Conservation (phyloP, 1,139 yeast species). For the Hyphopichia fennica region DNA sequence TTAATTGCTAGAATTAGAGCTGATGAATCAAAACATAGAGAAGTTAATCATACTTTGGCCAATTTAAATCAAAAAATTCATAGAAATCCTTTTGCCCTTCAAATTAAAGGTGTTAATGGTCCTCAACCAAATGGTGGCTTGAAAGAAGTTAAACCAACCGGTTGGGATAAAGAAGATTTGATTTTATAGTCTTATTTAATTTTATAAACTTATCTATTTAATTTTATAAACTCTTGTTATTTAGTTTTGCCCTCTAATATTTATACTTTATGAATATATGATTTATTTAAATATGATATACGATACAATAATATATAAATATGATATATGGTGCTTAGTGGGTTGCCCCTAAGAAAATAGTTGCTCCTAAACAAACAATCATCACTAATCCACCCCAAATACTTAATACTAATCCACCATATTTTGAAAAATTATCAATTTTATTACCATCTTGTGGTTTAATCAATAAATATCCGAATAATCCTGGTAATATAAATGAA, state of each 20-base stretch:
- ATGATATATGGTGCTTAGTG: slow-evolving; percentile 21
- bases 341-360: slow-evolving; percentile 62
- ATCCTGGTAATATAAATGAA: slow-evolving; percentile 88
- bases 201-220: too few relatives aligned
- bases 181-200: not conserved
- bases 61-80: slow-evolving; percentile 55
- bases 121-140: slow-evolving; percentile 62
- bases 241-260: not conserved
- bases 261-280: not conserved
- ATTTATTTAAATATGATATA: not conserved
- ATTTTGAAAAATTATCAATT: slow-evolving; percentile 49
- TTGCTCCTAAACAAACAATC: slow-evolving; percentile 75
- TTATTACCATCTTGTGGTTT: slow-evolving; percentile 39
- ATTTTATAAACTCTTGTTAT: too few relatives aligned
- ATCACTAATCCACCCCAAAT: slow-evolving; percentile 79
- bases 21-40: slow-evolving; percentile 76
- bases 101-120: slow-evolving; percentile 31
- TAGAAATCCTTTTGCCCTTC: slow-evolving; percentile 68
- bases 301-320: not conserved
- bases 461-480: slow-evolving; percentile 76
- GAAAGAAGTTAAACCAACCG: slow-evolving; percentile 45
- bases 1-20: slow-evolving; percentile 57
- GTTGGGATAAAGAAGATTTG: slow-evolving; percentile 66
- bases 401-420: slow-evolving; percentile 59
- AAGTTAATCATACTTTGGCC: slow-evolving; percentile 75